Evolutionary conservation across 768 basidiomycete genomes (phyloP), one percentile per base, ranked within the genome.

Genomic region (Amanita phalloides): DNA sequence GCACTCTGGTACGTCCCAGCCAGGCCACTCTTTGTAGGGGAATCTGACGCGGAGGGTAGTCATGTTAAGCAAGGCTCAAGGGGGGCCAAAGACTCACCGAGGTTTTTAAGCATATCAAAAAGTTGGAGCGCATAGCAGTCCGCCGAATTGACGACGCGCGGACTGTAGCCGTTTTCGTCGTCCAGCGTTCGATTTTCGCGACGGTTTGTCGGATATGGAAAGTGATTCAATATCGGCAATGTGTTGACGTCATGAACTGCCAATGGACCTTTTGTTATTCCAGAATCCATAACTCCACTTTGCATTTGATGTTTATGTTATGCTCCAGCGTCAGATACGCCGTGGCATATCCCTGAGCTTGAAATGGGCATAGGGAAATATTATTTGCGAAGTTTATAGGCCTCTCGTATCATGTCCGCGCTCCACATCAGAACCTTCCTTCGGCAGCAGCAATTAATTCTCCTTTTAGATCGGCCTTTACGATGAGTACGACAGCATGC

Each of bases 1-100:
- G 53, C 62, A 66, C 48, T 67, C 66, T 17, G 61, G 55, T 3
- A 64, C 60, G 28, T 58, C 57, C 70, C 70, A 71, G 7, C 70
- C 68, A 39, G 65, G 64, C 68, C 70, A 71, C 3, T 52, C 43
- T 38, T 53, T 56, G 30, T 55, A 45, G 2, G 70, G 68, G 48
- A 71, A 69, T 49, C 63, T 60, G 41, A 71, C 61, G 35, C 58
- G 62, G 44, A 71, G 61, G 38, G 61, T 58, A 30, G 61, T 56
- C 61, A 61, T 17, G 17, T 17, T 17, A 17, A 17, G 17, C 17
- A 17, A 17, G 17, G 17, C 17, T 17, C 17, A 17, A 17, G 17
- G 17, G 17, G 17, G 17, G 17, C 17, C 17, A 17, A 17, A 17
- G 17, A 17, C 17, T 17, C 17, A 17, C 17, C 17, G 17, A 17